Conservation (phyloP, 768 basidiomycete species). For the Lentinus tigrinus region DNA sequence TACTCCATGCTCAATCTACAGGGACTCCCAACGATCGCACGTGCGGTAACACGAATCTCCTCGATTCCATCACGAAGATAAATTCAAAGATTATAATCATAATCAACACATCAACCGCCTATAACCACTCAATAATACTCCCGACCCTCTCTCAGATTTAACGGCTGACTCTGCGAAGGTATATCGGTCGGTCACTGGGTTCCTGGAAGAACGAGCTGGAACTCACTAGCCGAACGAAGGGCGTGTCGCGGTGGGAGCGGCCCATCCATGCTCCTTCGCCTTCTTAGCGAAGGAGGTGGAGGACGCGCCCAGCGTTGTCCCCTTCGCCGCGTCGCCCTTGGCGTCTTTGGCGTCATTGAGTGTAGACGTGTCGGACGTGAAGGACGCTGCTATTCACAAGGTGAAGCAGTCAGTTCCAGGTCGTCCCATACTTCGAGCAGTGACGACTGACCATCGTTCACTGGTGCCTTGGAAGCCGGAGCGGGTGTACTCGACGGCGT, state of each 20-base stretch:
- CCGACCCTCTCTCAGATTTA: too few species aligned
- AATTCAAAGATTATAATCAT: too few species aligned
- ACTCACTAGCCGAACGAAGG: not conserved
- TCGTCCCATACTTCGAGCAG: not conserved
- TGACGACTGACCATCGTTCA: too few species aligned
- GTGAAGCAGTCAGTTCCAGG: not conserved
- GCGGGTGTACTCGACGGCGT: too few species aligned
- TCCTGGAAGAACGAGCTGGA: not conserved
- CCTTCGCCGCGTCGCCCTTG: not conserved
- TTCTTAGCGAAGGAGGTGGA: conserved; percentile 6
- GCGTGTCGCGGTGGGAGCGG: not conserved
- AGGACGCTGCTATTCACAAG: not conserved
- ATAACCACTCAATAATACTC: too few species aligned
- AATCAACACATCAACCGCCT: too few species aligned
- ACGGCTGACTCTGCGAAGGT: not conserved
- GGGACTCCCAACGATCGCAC: too few species aligned
- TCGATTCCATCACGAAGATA: too few species aligned
- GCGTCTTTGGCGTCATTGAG: not conserved
- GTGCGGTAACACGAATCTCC: too few species aligned
- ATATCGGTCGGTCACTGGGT: not conserved
- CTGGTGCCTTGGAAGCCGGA: too few species aligned
- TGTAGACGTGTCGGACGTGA: not conserved
- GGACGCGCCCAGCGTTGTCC: not conserved
- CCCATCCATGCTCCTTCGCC: conserved; percentile 1
- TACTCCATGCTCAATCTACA: not conserved